phyloP scores from a whole-genome alignment of 2,329 filamentous ascomycete species.

The Lecanicillium sp. region DNA sequence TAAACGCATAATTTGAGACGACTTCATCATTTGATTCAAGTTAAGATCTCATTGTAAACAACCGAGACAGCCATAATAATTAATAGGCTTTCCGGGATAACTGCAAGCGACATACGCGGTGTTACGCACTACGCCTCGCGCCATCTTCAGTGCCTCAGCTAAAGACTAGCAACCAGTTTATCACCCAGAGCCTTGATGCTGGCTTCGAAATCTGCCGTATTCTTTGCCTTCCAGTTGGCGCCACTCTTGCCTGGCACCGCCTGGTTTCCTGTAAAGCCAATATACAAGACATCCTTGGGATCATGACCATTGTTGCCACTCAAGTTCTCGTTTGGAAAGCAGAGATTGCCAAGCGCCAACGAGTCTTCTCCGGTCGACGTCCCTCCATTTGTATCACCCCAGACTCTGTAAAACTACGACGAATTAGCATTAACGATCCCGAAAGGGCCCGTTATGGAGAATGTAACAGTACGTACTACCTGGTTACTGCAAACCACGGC shows the following conservation, averaged over 20 bases:
- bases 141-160: no score
- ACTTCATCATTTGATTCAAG: no score
- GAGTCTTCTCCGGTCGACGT: background rate
- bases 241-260: background rate
- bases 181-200: background rate
- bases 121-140: no score
- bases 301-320: background rate
- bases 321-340: background rate
- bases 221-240: background rate
- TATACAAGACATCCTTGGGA: constrained; percentile 1
- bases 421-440: background rate
- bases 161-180: no score
- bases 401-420: constrained; percentile 39
- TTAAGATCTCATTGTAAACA: no score
- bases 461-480: constrained; percentile 15
- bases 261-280: constrained; percentile 7
- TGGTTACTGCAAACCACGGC: constrained; percentile 38
- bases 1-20: no score
- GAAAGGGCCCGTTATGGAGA: background rate
- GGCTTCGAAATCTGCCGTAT: background rate
- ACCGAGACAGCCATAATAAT: no score
- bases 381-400: constrained; percentile 24
- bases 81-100: no score
- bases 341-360: background rate
- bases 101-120: no score